Evolutionary conservation across 345 rosid species (phyloP).

Genomic region (Linum lewisii): DNA sequence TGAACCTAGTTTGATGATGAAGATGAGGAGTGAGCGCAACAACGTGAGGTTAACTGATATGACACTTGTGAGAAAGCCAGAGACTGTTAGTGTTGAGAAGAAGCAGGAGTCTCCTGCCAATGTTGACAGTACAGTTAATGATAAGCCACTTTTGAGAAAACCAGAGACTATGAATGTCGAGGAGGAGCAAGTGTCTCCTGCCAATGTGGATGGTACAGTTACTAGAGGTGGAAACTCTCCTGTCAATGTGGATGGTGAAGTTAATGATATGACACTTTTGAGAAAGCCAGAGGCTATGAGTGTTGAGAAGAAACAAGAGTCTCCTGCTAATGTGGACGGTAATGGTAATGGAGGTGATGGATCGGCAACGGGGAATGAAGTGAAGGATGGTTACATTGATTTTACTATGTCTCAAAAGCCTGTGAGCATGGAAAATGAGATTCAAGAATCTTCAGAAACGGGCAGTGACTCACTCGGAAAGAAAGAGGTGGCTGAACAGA

Average conservation of each 20-base stretch:
- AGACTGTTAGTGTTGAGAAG: constrained; percentile 19
- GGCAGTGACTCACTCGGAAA: constrained; percentile 1
- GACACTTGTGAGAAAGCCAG: constrained; percentile 65
- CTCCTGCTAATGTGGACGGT: constrained; percentile 11
- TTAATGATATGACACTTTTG: constrained; percentile 75
- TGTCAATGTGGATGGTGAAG: constrained; percentile 15
- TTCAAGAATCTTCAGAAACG: constrained; percentile 15
- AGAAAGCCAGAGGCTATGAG: constrained; percentile 42
- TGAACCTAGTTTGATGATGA: constrained; percentile 56
- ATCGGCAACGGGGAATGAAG: constrained; percentile 17
- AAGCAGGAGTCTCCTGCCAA: constrained; percentile 20
- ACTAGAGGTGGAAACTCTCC: constrained; percentile 1
- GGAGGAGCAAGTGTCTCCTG: constrained; percentile 19
- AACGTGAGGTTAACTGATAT: constrained; percentile 74
- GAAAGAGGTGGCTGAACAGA: constrained; percentile 16
- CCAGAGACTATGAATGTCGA: constrained; percentile 32
- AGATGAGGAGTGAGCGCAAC: constrained; percentile 39
- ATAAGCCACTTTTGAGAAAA: constrained; percentile 64
- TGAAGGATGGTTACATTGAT: constrained; percentile 22
- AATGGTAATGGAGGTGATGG: constrained; percentile 9
- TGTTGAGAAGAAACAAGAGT: constrained; percentile 19
- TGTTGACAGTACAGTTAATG: constrained; percentile 35
- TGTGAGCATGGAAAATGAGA: constrained; percentile 12
- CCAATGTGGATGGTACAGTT: constrained; percentile 5
- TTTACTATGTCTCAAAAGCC: constrained; percentile 50